Conservation (phyloP, 2,329 filamentous ascomycete genomes). For the Pseudogymnoascus sp. region DNA sequence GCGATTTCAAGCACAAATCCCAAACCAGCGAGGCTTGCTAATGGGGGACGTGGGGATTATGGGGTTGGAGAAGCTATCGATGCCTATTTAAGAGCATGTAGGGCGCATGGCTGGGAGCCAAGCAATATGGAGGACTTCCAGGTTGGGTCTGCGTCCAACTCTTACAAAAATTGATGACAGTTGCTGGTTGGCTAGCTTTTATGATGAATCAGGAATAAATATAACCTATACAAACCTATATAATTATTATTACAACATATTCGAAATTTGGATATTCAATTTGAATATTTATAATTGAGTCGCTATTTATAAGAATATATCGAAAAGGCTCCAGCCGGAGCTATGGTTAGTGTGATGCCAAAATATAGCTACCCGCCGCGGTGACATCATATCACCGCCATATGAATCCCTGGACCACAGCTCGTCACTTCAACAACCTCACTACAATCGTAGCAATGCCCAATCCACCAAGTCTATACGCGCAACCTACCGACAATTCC, state of each 20-base stretch:
- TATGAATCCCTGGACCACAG: not conserved
- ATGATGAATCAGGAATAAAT: not conserved
- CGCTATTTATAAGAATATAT: not conserved
- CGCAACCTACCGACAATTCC: not conserved
- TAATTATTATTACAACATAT: not conserved
- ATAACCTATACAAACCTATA: not conserved
- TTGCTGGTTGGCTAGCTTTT: not conserved
- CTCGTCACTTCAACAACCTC: not conserved
- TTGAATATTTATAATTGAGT: not conserved
- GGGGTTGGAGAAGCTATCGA: conserved; percentile 60
- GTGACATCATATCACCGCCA: conserved; percentile 3
- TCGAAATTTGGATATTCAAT: not conserved
- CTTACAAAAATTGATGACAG: not conserved
- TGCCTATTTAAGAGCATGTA: conserved; percentile 63
- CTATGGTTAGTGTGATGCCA: not conserved
- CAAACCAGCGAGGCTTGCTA: conserved; percentile 59
- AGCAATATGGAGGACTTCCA: conserved; percentile 47
- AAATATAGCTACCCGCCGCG: not conserved
- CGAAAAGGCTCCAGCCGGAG: not conserved
- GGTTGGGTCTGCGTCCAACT: conserved; percentile 7
- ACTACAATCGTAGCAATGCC: not conserved
- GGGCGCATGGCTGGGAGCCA: conserved; percentile 63
- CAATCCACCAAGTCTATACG: conserved; percentile 4
- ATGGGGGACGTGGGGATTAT: conserved; percentile 43
- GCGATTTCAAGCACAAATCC: conserved; percentile 64